Base-by-base conservation (phyloP, 108 stramenopile species). In the Mediolabrus comicus region DNA sequence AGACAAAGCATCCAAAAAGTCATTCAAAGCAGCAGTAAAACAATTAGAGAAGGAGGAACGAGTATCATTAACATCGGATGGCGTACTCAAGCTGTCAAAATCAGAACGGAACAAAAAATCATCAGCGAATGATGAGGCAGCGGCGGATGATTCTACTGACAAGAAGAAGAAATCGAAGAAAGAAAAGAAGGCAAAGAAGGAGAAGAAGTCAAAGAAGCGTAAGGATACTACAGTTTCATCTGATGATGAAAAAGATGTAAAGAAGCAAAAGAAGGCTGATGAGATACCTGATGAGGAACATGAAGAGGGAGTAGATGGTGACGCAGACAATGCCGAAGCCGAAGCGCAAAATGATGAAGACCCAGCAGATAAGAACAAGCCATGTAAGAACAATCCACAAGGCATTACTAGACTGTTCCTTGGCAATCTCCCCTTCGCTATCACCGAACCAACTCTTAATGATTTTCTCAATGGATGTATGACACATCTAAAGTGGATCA, bases 401-500 rank as follows among this genome's bases (percentile, higher is more conserved):
- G 90, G 91, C 13, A 83, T 90, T 31, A 96, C 95, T 10, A 86
- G 95, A 26, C 77, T 96, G 38, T 96, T 92, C 65, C 61, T 93
- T 13, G 92, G 92, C 11, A 96, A 96, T 69, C 87, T 96, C 19
- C 94, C 95, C 36, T 96, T 90, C 77, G 83, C 92, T 17, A 81
- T 96, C 26, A 85, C 91, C 32, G 90, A 92, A 62, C 57, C 76
- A 14, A 86, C 83, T 3, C 74, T 96, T 28, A 74, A 74, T 43
- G 66, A 74, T 38, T 87, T 91, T 53, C 63, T 96, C 30, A 63
- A 82, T 30, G 83, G 80, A 22, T 61, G 71, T 41, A 83, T 93
- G 33, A 96, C 92, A 3, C 92, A 93, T 70, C 81, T 94, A 34
- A 93, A 96, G 65, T 96, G 95, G 95, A 89, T 94, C 49, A 93